Evolutionary conservation across 495 filamentous ascomycete species (phyloP), one percentile per base, ranked within the genome.

Genomic region (Hypoxylon crocopeplum): DNA sequence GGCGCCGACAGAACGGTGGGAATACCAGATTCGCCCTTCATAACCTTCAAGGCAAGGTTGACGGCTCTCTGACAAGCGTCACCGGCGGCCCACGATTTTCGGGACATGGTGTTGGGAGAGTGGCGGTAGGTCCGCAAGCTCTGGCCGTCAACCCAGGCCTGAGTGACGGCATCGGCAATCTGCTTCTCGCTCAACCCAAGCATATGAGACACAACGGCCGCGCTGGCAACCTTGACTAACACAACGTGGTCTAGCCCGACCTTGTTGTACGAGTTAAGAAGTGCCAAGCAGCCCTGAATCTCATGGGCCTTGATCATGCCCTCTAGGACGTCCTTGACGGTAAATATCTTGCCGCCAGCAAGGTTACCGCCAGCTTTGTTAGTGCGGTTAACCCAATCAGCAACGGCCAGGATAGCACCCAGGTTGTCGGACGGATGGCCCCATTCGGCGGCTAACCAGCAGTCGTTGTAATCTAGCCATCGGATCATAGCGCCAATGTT

Each of bases 401-500:
- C 92, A 32, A 97, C 92, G 30, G 94, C 91, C 27, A 98, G 82
- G 66, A 98, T 98, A 71, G 91, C 93, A 48, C 93, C 93, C 49
- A 98, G 77, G 80, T 98, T 98, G 79, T 98, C 93, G 2, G 91
- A 96, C 38, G 93, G 94, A 69, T 98, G 94, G 38, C 94, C 94
- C 94, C 94, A 98, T 79, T 98, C 94, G 49, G 94, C 94, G 12
- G 94, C 94, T 51, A 98, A 80, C 95, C 94, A 98, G 84, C 94
- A 98, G 82, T 98, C 94, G 72, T 98, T 98, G 85, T 97, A 98
- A 75, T 98, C 94, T 48, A 98, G 85, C 94, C 94, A 98, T 63
- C 94, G 84, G 76, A 98, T 97, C 86, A 94, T 95, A 59, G 95
- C 87, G 54, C 94, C 94, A 55, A 98, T 98, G 82, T 98, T 98